These are phyloP conservation scores for Isabelozyma pseudorhagii DNA, from an alignment of 805 yeast species.

Conservation along the genomic window DNA sequence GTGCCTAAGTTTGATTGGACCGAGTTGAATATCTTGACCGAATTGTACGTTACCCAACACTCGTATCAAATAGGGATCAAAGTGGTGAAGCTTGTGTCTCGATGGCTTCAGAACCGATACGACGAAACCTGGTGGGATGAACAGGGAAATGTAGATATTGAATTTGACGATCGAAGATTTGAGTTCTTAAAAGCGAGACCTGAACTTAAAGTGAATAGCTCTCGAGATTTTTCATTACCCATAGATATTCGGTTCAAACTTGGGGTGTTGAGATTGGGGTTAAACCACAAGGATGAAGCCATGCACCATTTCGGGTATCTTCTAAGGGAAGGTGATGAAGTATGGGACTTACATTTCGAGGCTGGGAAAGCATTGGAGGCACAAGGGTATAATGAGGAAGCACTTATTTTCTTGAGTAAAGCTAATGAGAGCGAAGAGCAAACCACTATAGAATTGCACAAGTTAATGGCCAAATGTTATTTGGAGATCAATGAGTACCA, in stretches of 20 bases:
- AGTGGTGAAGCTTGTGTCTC: slow-evolving; percentile 63
- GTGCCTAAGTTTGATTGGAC: slow-evolving; percentile 78
- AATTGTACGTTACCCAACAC: slow-evolving; percentile 67
- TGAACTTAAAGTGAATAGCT: background rate
- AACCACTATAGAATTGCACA: slow-evolving; percentile 48
- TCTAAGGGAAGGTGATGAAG: slow-evolving; percentile 53
- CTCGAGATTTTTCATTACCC: slow-evolving; percentile 51
- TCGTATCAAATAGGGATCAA: slow-evolving; percentile 63
- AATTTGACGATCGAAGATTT: slow-evolving; percentile 72
- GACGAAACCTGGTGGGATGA: slow-evolving; percentile 68
- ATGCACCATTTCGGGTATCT: slow-evolving; percentile 62
- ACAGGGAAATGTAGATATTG: slow-evolving; percentile 58
- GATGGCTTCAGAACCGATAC: slow-evolving; percentile 79
- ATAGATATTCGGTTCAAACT: slow-evolving; percentile 83
- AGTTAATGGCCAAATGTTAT: slow-evolving; percentile 72
- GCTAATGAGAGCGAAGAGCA: slow-evolving; percentile 55
- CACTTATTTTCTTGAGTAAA: slow-evolving; percentile 61
- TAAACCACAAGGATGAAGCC: slow-evolving; percentile 68
- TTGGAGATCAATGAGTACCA: slow-evolving; percentile 67
- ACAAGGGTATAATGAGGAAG: slow-evolving; percentile 70
- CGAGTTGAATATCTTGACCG: slow-evolving; percentile 78
- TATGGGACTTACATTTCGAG: slow-evolving; percentile 69
- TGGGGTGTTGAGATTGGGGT: slow-evolving; percentile 67
- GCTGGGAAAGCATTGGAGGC: slow-evolving; percentile 75
- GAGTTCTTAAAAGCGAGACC: slow-evolving; percentile 17